Evolutionary conservation across 139 green algal genomes (phyloP), one percentile per base, ranked within the genome.

Genomic region (Diplosphaera chodatii): DNA sequence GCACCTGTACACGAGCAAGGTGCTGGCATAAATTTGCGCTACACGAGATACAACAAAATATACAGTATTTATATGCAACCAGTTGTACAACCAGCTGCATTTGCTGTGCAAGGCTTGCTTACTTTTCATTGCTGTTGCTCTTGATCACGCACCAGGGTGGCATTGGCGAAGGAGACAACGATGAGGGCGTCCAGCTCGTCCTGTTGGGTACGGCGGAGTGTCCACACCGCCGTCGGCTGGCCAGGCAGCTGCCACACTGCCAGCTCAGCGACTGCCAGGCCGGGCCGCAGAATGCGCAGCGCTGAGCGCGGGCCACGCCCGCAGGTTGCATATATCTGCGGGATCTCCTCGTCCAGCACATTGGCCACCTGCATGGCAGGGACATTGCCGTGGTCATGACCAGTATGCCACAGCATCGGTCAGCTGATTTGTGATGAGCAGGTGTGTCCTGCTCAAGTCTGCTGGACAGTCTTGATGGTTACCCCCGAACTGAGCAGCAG

Each of bases 161-260:
- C 94, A 66, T 98, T 98, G 40, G 78, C 77, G 83, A 99, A 99
- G 25, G 89, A 96, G 62, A 99, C 94, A 18, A 99, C 84, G 69
- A 99, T 98, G 89, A 92, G 98, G 5, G 85, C 82, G 74, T 99
- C 95, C 71, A 88, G 95, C 62, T 95, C 89, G 69, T 97, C 91
- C 22, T 64, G 72, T 4, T 73, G 68, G 34, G 68, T 74, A 28
- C 83, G 81, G 33, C 84, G 82, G 28, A 96, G 72, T 16, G 94
- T 98, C 85, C 90, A 98, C 10, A 98, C 88, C 30, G 85, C 91
- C 10, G 82, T 97, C 65, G 95, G 94, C 28, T 85, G 83, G 32
- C 92, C 94, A 1, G 96, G 93, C 69, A 98, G 82, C 21, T 86
- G 84, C 0, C 85, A 93, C 32, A 94, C 90, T 0, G 95, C 95